phyloP scores from a whole-genome alignment of 331 rosid genomes.

The Rosa hybrid region DNA sequence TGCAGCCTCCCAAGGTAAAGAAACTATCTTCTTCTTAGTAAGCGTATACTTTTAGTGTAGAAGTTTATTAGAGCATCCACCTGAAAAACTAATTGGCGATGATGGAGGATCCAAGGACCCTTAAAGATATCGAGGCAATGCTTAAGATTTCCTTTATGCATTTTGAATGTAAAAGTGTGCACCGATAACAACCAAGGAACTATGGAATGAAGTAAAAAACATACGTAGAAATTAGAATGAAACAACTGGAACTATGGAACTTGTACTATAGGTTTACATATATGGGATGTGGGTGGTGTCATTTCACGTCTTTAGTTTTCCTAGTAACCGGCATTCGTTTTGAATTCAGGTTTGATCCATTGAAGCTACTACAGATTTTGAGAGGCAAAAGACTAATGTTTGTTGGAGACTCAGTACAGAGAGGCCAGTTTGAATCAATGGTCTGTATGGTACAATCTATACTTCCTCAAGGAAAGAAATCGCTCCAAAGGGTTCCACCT shows the following conservation, averaged over 20 bases:
- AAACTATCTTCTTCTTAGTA: background rate
- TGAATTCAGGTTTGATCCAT: conserved; percentile 68
- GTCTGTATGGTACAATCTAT: conserved; percentile 76
- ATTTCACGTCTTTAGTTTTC: background rate
- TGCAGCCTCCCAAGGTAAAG: conserved; percentile 84
- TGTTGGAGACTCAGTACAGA: conserved; percentile 84
- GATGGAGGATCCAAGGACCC: no score
- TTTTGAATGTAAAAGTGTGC: no score
- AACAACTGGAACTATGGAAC: background rate
- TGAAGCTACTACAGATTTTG: conserved; percentile 71
- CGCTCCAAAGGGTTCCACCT: conserved; percentile 77
- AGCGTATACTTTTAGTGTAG: background rate
- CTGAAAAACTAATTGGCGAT: no score
- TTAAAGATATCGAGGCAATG: background rate
- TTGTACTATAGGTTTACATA: background rate
- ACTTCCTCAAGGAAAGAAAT: conserved; percentile 73
- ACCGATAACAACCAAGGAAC: background rate
- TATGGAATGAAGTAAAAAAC: background rate
- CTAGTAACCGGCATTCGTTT: background rate
- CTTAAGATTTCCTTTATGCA: no score
- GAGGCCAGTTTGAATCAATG: conserved; percentile 90
- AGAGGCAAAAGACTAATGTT: conserved; percentile 82
- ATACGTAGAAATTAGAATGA: background rate
- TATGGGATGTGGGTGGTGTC: background rate
- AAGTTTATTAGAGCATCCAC: background rate